Evolutionary conservation across 2,329 filamentous ascomycete species (phyloP).

Genomic region (Rhynchosporium graminicola): DNA sequence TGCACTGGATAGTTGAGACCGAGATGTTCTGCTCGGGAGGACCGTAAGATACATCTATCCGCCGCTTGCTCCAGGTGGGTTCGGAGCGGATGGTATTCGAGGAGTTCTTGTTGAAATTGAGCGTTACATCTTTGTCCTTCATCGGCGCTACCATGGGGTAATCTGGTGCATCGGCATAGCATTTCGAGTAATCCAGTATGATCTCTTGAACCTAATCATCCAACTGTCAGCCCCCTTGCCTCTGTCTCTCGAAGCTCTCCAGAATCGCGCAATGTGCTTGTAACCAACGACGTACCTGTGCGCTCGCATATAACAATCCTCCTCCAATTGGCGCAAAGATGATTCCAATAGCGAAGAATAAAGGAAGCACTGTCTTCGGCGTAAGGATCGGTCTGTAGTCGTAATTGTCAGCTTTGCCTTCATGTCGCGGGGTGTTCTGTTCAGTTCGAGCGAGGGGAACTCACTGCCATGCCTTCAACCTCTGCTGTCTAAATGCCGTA

Average conservation of each 20-base stretch:
- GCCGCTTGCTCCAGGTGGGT: conserved; percentile 31
- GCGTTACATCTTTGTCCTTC: conserved; percentile 57
- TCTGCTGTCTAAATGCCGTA: conserved; percentile 94
- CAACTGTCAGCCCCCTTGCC: conserved; percentile 22
- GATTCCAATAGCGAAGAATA: conserved; percentile 88
- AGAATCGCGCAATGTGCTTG: neutral
- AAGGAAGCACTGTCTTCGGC: conserved; percentile 86
- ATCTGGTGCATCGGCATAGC: conserved; percentile 57
- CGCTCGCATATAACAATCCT: conserved; percentile 80
- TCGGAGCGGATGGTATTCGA: conserved; percentile 33
- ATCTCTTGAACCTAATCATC: conserved; percentile 78
- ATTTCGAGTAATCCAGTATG: conserved; percentile 85
- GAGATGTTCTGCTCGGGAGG: conserved; percentile 21
- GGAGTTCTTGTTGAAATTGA: conserved; percentile 67
- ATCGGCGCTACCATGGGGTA: conserved; percentile 51
- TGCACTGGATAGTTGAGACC: conserved; percentile 57
- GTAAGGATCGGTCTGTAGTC: conserved; percentile 80
- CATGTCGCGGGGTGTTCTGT: conserved; percentile 11
- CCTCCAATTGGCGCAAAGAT: conserved; percentile 94
- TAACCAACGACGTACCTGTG: conserved; percentile 57
- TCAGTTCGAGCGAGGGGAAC: conserved; percentile 40
- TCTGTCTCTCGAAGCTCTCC: neutral
- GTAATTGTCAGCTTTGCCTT: conserved; percentile 28
- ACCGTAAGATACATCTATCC: conserved; percentile 46
- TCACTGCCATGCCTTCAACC: conserved; percentile 98